Base-by-base conservation (phyloP, 2,329 filamentous ascomycete genomes). In the Gaeumannomyces sp. region DNA sequence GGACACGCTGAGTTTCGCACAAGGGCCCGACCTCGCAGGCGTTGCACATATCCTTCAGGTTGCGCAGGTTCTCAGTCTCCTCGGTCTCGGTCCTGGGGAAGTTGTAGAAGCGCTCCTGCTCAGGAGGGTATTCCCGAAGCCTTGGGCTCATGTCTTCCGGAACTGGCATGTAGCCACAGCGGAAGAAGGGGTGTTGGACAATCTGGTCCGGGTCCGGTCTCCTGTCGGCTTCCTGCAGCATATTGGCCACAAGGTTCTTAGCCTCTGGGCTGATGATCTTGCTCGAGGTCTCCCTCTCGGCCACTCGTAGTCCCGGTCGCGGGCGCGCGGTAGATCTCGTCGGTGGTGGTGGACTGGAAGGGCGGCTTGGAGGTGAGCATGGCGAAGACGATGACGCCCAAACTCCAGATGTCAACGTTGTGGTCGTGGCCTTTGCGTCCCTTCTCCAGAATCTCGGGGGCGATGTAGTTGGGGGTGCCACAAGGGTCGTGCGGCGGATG, bases 311-410 rank as follows among this genome's bases (percentile, higher is more conserved):
- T 93, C 90, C 69, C 89, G 83, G 70, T 89, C 85, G 70, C 82
- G 79, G 64, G 86, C 89, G 76, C 83, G 86, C 81, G 86, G 77
- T 95, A 95, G 67, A 95, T 95, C 73, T 94, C 91, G 73, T 95
- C 91, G 25, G 91, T 91, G 57, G 91, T 94, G 16, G 89, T 88
- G 16, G 95, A 96, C 77, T 99, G 95, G 76, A 99, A 99, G 0
- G 95, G 95, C 1, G 95, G 94, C 72, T 94, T 96, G 27, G 95
- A 96, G 10, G 95, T 95, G 60, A 98, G 89, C 86, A 99, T 94
- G 61, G 95, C 96, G 78, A 96, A 98, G 88, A 96, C 93, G 74
- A 99, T 99, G 70, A 99, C 95, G 27, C 96, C 95, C 73, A 99
- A 83, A 59, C 94, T 97, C 96, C 96, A 99, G 65, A 99, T 91